Base-by-base conservation (phyloP, 208 protist species). In the Porcisia hertigi region DNA sequence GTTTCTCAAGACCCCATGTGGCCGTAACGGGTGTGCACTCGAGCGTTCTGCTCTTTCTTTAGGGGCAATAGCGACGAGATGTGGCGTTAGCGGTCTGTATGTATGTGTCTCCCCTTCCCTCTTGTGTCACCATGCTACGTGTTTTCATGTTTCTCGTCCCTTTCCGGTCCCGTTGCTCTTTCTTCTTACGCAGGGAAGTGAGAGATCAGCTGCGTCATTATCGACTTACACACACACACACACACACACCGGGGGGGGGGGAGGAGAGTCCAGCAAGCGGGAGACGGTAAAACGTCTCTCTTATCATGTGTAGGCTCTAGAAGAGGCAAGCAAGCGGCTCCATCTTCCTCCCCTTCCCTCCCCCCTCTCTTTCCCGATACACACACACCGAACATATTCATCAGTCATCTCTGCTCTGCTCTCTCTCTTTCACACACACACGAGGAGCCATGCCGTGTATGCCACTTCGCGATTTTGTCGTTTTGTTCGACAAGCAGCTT, bases 401-500 rank as follows among this genome's bases (percentile, higher is more conserved):
- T n/a, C 34, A 43, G 34, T 1, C 14, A 41, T 34, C 30, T 30
- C 30, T 30, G 30, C 30, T 30, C 30, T 30, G 30, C 30, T 30
- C 30, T 30, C 30, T 30, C 30, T 30, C 30, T 30, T 30, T 30
- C 57, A 60, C 57, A 30, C 57, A 34, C 9, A 18, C 25, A 36
- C n/a, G 14, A n/a, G 30, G 16, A 58, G 47, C n/a, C 60, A 77
- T 77, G 73, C 45, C 1, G n/a, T 0, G 36, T 6, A 23, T 65
- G 25, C 75, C 78, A 0, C 76, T 85, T 2, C 81, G 81, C 0
- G 71, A 79, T 64, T 63, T 62, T 20, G 60, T 80, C 60, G 71
- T 75, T 43, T 69, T 70, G 0, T 84, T 85, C 63, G 60, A 82
- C 69, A 77, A 66, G 8, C 80, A 70, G 34, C 55, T 85, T 63